Evolutionary conservation across 2,329 filamentous ascomycete genomes (phyloP).

Genomic region (Diaporthe caulivora): DNA sequence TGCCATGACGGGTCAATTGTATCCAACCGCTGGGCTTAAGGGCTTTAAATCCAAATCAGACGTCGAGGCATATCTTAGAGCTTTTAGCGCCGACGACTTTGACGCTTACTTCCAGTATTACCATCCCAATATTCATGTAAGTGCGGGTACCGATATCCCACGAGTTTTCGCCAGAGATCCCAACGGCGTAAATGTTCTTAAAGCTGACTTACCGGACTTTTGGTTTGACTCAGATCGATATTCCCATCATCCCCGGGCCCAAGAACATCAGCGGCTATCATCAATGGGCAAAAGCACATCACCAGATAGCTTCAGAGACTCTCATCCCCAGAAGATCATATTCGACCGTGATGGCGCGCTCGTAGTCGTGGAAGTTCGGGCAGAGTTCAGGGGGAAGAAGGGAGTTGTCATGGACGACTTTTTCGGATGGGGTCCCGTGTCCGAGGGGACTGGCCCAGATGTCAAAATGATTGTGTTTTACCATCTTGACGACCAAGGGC

Average conservation of each 20-base stretch:
- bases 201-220: too few relatives aligned
- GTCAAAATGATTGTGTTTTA: conserved; percentile 20
- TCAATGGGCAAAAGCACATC: conserved; percentile 13
- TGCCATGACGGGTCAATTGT: background rate
- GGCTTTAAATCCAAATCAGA: conserved; percentile 13
- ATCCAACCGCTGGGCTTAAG: conserved; percentile 9
- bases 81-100: conserved; percentile 14
- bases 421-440: conserved; percentile 14
- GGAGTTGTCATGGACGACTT: conserved; percentile 1
- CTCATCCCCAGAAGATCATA: conserved; percentile 10
- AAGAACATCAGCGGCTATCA: conserved; percentile 1
- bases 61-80: conserved; percentile 6
- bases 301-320: conserved; percentile 14
- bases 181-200: too few relatives aligned
- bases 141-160: background rate
- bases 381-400: conserved; percentile 11
- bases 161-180: too few relatives aligned
- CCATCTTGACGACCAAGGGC: too few relatives aligned
- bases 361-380: background rate
- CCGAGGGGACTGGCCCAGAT: conserved; percentile 1
- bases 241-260: background rate
- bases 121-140: conserved; percentile 10
- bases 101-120: conserved; percentile 11
- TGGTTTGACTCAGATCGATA: background rate
- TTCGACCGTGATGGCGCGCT: conserved; percentile 7